Evolutionary conservation across 306 rosid species (phyloP), one percentile per base, ranked within the genome.

Genomic region (Cicer pinnatifidum): DNA sequence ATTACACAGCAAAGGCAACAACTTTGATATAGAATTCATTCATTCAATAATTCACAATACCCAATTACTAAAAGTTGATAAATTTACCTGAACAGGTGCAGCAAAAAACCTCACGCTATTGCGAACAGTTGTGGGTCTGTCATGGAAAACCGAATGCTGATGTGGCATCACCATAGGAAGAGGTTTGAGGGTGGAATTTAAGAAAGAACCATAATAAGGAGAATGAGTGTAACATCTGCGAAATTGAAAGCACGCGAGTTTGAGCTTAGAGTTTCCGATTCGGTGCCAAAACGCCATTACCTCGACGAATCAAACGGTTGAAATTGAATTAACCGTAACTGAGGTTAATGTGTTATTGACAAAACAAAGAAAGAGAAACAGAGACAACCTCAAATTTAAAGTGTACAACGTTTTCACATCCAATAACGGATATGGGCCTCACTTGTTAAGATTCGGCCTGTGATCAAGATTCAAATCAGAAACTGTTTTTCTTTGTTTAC

Each of bases 31-130:
- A 58, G 38, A 13, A 17, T 1, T 54, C 46, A 15, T 6, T 13
- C 35, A 28, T 28, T 28, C 35, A 19, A 50, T 50, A n/a, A 6
- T 28, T 28, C 35, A 3, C 0, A 7, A 23, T 2, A 6, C 48
- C 33, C 35, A 7, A 20, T 37, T 58, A 69, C 1, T 1, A 11
- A 57, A 67, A 61, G 56, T 12, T 47, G 1, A 50, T 6, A 51
- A 35, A 37, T 33, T 11, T 78, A 91, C 94, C 88, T 89, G 89
- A 72, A 82, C 67, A 0, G 96, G 89, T 46, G 82, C 91, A 78
- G 91, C 96, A 12, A 79, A 92, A 69, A 85, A 84, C 76, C 96
- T 81, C n/a, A 80, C 77, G 41, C 59, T 68, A 47, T 44, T 76
- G 73, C 48, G 59, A 76, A 79, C 57, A 80, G n/a, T 73, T 23